Evolutionary conservation across 2,329 filamentous ascomycete species (phyloP).

Genomic region (Penicillium sp.): DNA sequence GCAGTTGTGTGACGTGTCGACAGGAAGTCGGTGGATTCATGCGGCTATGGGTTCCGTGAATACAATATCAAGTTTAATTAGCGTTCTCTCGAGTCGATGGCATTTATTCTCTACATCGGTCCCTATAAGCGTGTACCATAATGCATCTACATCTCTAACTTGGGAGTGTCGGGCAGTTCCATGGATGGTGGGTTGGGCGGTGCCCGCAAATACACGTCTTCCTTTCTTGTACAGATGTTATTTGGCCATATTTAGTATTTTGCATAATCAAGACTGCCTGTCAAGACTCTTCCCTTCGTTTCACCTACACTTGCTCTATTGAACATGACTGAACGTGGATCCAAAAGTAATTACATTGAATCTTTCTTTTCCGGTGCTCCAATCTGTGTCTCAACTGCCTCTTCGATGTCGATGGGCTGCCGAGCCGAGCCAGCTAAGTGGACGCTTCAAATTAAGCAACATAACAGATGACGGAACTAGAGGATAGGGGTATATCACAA

Average conservation of each 20-base stretch:
- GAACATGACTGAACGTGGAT: neutral
- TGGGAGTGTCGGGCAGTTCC: neutral
- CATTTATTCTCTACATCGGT: neutral
- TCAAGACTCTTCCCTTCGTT: neutral
- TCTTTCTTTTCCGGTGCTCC: neutral
- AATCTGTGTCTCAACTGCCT: neutral
- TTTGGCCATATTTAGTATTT: conserved; percentile 4
- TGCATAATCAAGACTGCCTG: conserved; percentile 7
- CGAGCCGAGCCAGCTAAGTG: neutral
- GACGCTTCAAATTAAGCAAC: no score
- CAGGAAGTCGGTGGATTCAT: conserved; percentile 86
- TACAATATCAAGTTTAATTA: neutral
- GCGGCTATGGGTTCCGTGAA: conserved; percentile 75
- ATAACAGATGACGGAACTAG: no score
- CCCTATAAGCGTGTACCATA: conserved; percentile 16
- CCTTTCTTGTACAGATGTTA: conserved; percentile 7
- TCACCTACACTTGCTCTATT: no score
- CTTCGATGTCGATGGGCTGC: neutral
- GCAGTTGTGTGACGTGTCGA: conserved; percentile 91
- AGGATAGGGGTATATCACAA: neutral
- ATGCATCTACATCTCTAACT: conserved; percentile 6
- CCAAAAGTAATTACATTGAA: neutral
- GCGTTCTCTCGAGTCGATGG: neutral
- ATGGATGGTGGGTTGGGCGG: neutral
- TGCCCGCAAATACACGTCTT: neutral